A percentile compares a stretch with the other conserved stretches of the same genome.
Evolutionary conservation across 257 asterid species (phyloP).

Genomic region (Echium plantagineum): DNA sequence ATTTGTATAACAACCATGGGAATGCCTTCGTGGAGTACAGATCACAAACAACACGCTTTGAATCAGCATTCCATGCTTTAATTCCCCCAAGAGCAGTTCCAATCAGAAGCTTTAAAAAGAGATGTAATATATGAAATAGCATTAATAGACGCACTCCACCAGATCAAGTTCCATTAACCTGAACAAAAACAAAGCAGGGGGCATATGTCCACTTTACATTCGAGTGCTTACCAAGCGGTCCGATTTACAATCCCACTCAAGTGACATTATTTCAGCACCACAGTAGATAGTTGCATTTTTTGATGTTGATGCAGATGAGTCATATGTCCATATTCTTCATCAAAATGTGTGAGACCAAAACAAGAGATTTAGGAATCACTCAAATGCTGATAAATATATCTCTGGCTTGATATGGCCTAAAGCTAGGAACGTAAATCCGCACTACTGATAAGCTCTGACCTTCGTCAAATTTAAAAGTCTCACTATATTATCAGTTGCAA

Average conservation of each 20-base stretch:
- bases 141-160: conserved; percentile 21
- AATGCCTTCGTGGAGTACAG: conserved; percentile 56
- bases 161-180: conserved; percentile 11
- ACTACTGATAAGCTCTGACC: neutral
- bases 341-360: conserved; percentile 13
- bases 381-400: neutral
- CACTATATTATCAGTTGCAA: neutral
- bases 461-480: neutral
- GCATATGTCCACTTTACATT: conserved; percentile 12
- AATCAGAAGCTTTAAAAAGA: conserved; percentile 73
- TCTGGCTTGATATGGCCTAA: neutral
- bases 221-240: conserved; percentile 62
- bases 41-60: conserved; percentile 95
- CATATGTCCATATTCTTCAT: conserved; percentile 93
- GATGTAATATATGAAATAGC: conserved; percentile 22
- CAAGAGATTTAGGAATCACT: conserved; percentile 1
- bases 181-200: conserved; percentile 11
- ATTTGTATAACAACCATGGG: conserved; percentile 50
- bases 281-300: conserved; percentile 97
- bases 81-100: conserved; percentile 98
- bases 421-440: too few relatives aligned
- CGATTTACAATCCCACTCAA: conserved; percentile 98
- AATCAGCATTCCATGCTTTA: conserved; percentile 95
- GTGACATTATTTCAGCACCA: conserved; percentile 92
- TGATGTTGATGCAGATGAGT: conserved; percentile 64